phyloP scores from a whole-genome alignment of 768 basidiomycete genomes.

The Tylopilus sp. region DNA sequence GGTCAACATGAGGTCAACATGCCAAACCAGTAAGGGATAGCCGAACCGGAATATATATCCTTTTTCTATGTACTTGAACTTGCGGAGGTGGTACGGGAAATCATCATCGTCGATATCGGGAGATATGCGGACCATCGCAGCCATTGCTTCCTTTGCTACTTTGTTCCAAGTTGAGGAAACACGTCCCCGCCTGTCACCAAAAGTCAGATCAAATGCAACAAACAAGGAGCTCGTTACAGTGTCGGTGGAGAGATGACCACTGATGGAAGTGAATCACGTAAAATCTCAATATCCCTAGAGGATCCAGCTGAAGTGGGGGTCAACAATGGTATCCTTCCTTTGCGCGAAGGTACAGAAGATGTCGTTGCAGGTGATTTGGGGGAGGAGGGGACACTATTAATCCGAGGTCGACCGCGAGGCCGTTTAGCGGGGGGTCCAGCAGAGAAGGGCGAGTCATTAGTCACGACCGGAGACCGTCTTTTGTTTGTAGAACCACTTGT shows the following conservation, averaged over 20 bases:
- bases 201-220: conserved; percentile 2
- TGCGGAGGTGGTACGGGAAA: conserved; percentile 38
- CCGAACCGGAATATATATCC: conserved; percentile 46
- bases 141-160: conserved; percentile 22
- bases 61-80: conserved; percentile 53
- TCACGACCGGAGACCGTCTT: conserved; percentile 13
- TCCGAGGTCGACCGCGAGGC: conserved; percentile 1
- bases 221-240: conserved; percentile 13
- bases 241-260: conserved; percentile 20
- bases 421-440: conserved; percentile 8
- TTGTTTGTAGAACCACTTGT: conserved; percentile 1
- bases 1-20: conserved; percentile 10
- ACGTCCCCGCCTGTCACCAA: conserved; percentile 19
- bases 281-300: conserved; percentile 2
- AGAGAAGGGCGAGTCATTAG: conserved; percentile 13
- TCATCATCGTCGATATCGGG: conserved; percentile 34
- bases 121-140: conserved; percentile 33
- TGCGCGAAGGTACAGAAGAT: conserved; percentile 5
- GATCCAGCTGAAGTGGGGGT: conserved; percentile 15
- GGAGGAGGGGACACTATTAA: conserved; percentile 10
- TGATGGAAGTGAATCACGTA: conserved; percentile 10
- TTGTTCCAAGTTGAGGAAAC: conserved; percentile 31
- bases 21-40: not conserved
- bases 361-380: conserved; percentile 1
- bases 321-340: not conserved